phyloP scores from a whole-genome alignment of 768 basidiomycete genomes.

The Lanmaoa pseudosensibilis region DNA sequence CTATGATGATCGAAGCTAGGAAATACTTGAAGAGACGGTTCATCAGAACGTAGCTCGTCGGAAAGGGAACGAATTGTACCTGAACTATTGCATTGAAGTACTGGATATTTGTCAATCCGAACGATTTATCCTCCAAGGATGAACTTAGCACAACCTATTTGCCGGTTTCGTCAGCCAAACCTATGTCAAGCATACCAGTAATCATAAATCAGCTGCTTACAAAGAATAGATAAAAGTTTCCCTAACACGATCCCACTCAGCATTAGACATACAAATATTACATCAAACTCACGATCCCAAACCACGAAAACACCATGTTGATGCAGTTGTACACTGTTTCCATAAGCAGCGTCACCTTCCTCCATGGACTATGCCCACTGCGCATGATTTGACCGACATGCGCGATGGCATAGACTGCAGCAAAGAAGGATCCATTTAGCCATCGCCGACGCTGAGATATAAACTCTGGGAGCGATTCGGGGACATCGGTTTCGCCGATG shows the following conservation, averaged over 20 bases:
- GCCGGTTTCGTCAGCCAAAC: background rate
- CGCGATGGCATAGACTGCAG: slow-evolving; percentile 88
- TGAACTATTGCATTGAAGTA: slow-evolving; percentile 77
- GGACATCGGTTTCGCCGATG: slow-evolving; percentile 91
- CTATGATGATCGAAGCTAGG: slow-evolving; percentile 82
- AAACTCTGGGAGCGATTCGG: slow-evolving; percentile 89
- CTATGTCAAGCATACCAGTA: background rate
- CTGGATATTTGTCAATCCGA: slow-evolving; percentile 60
- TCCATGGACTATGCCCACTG: slow-evolving; percentile 61
- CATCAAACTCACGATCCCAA: slow-evolving; percentile 66
- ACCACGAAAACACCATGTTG: slow-evolving; percentile 91
- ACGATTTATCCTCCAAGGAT: slow-evolving; percentile 75
- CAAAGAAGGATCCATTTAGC: slow-evolving; percentile 94
- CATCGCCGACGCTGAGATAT: slow-evolving; percentile 89
- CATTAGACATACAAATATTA: background rate
- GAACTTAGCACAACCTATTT: slow-evolving; percentile 81
- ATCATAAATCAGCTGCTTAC: slow-evolving; percentile 44
- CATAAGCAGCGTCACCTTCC: slow-evolving; percentile 72
- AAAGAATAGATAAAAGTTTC: slow-evolving; percentile 95
- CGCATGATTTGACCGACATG: slow-evolving; percentile 49
- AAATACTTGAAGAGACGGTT: slow-evolving; percentile 52
- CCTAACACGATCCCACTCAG: slow-evolving; percentile 42
- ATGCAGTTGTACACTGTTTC: slow-evolving; percentile 88
- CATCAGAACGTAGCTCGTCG: slow-evolving; percentile 2
- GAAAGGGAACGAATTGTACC: slow-evolving; percentile 38